Percentiles rank a stretch among this genome's conserved stretches.
phyloP scores from a whole-genome alignment of 1,139 yeast species.

The Entelexis sorbosivorans region DNA sequence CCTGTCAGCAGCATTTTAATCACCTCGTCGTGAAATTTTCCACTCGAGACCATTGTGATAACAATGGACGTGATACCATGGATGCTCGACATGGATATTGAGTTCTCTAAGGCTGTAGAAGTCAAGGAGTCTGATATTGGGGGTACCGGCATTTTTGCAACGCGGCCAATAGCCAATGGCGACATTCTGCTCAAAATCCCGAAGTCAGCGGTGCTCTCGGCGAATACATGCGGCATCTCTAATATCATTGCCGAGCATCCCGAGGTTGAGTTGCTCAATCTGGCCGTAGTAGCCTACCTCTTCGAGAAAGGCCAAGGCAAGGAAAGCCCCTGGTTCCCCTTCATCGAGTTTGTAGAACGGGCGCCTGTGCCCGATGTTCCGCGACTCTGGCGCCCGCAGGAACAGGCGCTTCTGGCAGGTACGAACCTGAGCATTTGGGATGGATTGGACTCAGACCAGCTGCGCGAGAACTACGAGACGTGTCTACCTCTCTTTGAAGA shows the following conservation, averaged over 20 bases:
- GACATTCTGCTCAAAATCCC: conserved; percentile 28
- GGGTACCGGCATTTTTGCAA: conserved; percentile 68
- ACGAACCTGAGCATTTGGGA: conserved; percentile 59
- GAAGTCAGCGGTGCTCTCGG: conserved; percentile 28
- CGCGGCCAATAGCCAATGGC: conserved; percentile 32
- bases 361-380: conserved; percentile 32
- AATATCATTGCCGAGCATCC: conserved; percentile 51
- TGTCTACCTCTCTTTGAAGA: conserved; percentile 29
- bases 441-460: conserved; percentile 49
- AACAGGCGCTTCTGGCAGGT: conserved; percentile 43
- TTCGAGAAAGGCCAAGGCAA: conserved; percentile 51
- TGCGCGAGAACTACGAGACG: conserved; percentile 38
- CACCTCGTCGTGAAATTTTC: not conserved
- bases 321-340: conserved; percentile 66
- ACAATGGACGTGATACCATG: conserved; percentile 4
- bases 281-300: conserved; percentile 47
- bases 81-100: conserved; percentile 6
- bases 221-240: conserved; percentile 45
- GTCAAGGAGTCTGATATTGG: conserved; percentile 44
- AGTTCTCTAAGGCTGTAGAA: conserved; percentile 30
- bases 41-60: not conserved
- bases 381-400: conserved; percentile 50
- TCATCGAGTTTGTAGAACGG: conserved; percentile 46
- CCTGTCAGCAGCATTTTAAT: not conserved
- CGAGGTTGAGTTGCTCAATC: conserved; percentile 44